A percentile compares a stretch with the other conserved stretches of the same genome.
phyloP scores from a whole-genome alignment of 306 rosid species.

The Potentilla sterilis region DNA sequence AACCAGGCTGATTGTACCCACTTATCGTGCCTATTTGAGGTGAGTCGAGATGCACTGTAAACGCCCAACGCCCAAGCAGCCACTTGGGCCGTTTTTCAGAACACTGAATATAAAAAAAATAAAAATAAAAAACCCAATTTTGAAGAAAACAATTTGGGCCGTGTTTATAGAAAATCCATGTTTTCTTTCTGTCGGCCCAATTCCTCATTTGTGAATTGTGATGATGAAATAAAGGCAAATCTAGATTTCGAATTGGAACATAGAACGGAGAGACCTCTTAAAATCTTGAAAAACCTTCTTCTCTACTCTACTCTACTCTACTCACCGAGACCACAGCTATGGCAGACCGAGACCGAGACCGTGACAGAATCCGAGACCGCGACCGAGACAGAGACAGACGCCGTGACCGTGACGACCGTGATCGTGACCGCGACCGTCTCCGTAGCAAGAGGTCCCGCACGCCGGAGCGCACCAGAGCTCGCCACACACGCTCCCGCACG shows the following conservation, averaged over 20 bases:
- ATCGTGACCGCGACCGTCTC: conserved; percentile 52
- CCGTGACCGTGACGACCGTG: conserved; percentile 45
- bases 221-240: background rate
- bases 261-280: no score
- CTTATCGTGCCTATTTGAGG: no score
- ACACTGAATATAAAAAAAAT: no score
- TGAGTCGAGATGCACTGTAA: no score
- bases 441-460: conserved; percentile 74
- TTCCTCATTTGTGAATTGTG: background rate
- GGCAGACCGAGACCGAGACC: conserved; percentile 45
- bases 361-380: conserved; percentile 37
- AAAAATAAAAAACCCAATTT: no score
- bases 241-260: background rate
- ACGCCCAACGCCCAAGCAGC: no score
- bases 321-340: conserved; percentile 14
- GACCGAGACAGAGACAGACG: conserved; percentile 45
- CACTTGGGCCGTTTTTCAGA: no score
- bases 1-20: no score
- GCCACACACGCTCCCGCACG: conserved; percentile 65
- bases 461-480: conserved; percentile 65
- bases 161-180: no score
- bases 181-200: background rate
- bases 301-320: no score
- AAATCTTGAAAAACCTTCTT: no score
- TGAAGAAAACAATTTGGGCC: background rate